These are phyloP conservation scores for Boletellus emodensis DNA, from an alignment of 768 basidiomycete species.

Conservation along the genomic window DNA sequence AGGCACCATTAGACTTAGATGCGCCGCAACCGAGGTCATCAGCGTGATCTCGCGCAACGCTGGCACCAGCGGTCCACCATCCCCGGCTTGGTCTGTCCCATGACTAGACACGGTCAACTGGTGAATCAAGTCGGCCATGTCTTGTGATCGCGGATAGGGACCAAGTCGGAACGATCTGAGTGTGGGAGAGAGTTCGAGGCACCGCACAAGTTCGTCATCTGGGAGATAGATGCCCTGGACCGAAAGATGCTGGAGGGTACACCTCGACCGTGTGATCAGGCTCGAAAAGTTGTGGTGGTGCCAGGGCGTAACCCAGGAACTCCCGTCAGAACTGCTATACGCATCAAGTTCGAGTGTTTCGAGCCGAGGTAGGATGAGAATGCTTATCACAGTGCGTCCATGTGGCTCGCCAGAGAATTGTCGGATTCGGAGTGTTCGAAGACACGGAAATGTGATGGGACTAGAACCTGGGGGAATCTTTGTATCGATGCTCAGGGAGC, in stretches of 20 bases:
- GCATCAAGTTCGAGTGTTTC: slow-evolving; percentile 8
- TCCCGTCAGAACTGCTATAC: too few species aligned
- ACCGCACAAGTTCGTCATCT: slow-evolving; percentile 15
- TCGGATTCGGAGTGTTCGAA: slow-evolving; percentile 19
- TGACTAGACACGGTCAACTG: too few species aligned
- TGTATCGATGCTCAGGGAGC: slow-evolving; percentile 15
- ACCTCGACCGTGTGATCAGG: slow-evolving; percentile 17
- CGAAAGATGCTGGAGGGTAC: slow-evolving; percentile 10
- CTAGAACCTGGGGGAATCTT: not conserved
- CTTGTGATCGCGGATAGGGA: slow-evolving; percentile 13
- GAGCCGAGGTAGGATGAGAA: slow-evolving; percentile 17
- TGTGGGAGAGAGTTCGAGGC: slow-evolving; percentile 10
- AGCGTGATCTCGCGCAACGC: slow-evolving; percentile 13
- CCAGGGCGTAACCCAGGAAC: too few species aligned
- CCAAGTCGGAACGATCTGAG: slow-evolving; percentile 11
- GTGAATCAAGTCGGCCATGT: slow-evolving; percentile 7
- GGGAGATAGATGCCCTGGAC: slow-evolving; percentile 14
- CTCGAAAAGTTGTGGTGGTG: slow-evolving; percentile 13
- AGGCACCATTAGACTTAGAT: slow-evolving; percentile 6
- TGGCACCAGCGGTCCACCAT: not conserved
- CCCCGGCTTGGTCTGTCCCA: not conserved
- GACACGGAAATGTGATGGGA: slow-evolving; percentile 2
- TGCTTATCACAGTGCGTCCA: slow-evolving; percentile 1
- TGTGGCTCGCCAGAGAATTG: not conserved
- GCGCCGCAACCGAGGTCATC: slow-evolving; percentile 7